Evolutionary conservation across 106 monocot genomes (phyloP).

Genomic region (Platanthera zijinensis): DNA sequence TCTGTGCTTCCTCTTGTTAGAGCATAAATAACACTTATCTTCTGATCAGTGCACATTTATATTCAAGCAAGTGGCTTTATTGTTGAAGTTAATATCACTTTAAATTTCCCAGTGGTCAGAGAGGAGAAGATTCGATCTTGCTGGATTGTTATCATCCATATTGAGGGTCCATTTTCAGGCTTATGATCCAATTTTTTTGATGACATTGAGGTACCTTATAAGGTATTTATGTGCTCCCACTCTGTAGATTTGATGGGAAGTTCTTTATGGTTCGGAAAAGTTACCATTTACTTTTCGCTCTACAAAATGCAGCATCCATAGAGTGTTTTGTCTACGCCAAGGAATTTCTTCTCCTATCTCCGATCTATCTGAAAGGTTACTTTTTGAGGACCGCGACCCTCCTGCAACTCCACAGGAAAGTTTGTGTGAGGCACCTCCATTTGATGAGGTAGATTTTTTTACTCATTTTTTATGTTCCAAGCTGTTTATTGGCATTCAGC

Average conservation of each 20-base stretch:
- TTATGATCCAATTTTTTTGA: conserved; percentile 80
- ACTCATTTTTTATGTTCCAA: background rate
- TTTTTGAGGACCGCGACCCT: conserved; percentile 88
- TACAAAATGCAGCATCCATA: conserved; percentile 62
- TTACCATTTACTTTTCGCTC: background rate
- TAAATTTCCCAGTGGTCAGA: conserved; percentile 66
- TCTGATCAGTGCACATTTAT: background rate
- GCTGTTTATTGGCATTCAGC: conserved; percentile 6
- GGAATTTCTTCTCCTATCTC: conserved; percentile 84
- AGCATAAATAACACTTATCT: background rate
- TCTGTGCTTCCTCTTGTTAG: background rate
- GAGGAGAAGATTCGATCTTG: conserved; percentile 69
- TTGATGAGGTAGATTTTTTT: conserved; percentile 67
- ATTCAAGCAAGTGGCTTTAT: background rate
- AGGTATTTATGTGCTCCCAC: conserved; percentile 28
- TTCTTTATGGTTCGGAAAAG: background rate
- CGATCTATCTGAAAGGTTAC: conserved; percentile 78
- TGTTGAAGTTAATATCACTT: background rate
- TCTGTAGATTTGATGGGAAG: background rate
- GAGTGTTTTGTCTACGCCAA: conserved; percentile 60
- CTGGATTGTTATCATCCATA: conserved; percentile 71
- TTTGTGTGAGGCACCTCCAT: conserved; percentile 71
- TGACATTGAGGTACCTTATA: conserved; percentile 94
- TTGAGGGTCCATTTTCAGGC: conserved; percentile 80
- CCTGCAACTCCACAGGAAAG: conserved; percentile 66